These are phyloP conservation scores for Sanghuangporus baumii DNA, from an alignment of 1,284 basidiomycete genomes.

Conservation along the genomic window DNA sequence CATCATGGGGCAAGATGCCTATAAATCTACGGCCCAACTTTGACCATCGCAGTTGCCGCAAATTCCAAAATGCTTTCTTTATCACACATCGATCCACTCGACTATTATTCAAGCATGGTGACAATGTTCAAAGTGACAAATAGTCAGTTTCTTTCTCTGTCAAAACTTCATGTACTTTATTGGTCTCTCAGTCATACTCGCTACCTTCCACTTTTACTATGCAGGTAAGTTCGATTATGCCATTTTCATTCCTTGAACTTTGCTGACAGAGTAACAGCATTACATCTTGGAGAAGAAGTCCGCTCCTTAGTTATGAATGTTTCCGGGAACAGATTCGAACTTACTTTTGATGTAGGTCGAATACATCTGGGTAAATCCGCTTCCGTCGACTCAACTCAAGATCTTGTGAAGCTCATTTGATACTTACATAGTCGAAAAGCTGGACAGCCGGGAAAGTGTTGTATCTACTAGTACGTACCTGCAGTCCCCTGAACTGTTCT, in stretches of 20 bases:
- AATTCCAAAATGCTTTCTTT: too few species aligned
- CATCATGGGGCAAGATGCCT: too few species aligned
- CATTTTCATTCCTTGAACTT: not conserved
- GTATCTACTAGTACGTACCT: constrained; percentile 1
- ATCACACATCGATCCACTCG: too few species aligned
- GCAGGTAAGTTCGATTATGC: not conserved
- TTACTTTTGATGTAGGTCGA: not conserved
- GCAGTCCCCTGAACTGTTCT: not conserved
- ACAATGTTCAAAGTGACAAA: too few species aligned
- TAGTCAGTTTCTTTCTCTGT: too few species aligned
- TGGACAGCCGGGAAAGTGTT: constrained; percentile 4
- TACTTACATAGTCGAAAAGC: not conserved
- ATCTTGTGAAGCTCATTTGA: not conserved
- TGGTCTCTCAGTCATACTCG: not conserved
- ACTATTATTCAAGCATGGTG: too few species aligned
- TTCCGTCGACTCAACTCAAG: not conserved
- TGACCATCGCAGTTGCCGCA: too few species aligned
- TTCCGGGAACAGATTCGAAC: not conserved
- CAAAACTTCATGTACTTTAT: too few species aligned
- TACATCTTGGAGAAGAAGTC: not conserved
- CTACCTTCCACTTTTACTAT: not conserved
- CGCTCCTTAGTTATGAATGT: not conserved
- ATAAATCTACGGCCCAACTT: too few species aligned
- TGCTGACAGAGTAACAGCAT: not conserved
- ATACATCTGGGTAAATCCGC: constrained; percentile 3